Percentiles rank a stretch among this genome's conserved stretches.
Conservation (phyloP, 139 green algal species). For the Tetraselmis chui region DNA sequence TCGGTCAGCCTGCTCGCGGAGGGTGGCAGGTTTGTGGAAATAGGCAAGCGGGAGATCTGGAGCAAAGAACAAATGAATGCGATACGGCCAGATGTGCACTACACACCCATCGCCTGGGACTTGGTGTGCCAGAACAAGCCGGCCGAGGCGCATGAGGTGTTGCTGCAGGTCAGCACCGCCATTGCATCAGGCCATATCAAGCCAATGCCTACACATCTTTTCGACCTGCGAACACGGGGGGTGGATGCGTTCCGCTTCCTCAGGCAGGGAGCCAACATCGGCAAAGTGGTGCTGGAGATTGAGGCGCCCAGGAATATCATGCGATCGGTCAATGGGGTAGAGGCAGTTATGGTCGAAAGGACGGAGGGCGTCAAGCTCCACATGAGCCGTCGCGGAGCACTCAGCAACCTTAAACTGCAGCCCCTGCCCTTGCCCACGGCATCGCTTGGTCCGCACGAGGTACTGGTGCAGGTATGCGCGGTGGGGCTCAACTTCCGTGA, state of each 20-base stretch:
- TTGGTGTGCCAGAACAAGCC: neutral
- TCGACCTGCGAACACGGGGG: neutral
- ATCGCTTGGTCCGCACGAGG: neutral
- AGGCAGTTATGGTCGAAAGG: no score
- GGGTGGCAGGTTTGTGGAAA: constrained; percentile 69
- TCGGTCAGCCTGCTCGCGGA: constrained; percentile 15
- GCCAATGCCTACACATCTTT: neutral
- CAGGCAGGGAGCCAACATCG: neutral
- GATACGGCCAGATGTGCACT: neutral
- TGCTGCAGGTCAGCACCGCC: neutral
- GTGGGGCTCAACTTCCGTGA: constrained; percentile 85
- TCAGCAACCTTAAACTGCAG: neutral
- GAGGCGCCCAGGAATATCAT: neutral
- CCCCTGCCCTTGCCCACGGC: neutral
- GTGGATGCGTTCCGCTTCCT: neutral
- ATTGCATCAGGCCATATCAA: neutral
- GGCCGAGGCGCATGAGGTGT: neutral
- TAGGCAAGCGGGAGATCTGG: constrained; percentile 88
- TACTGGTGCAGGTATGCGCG: constrained; percentile 48
- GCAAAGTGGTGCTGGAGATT: neutral
- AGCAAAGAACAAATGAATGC: constrained; percentile 11
- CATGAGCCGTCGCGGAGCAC: neutral
- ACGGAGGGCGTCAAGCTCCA: neutral
- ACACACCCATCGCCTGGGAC: neutral
- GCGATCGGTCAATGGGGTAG: no score